Conservation (phyloP, 1,284 basidiomycete species). For the Sporisorium scitamineum region DNA sequence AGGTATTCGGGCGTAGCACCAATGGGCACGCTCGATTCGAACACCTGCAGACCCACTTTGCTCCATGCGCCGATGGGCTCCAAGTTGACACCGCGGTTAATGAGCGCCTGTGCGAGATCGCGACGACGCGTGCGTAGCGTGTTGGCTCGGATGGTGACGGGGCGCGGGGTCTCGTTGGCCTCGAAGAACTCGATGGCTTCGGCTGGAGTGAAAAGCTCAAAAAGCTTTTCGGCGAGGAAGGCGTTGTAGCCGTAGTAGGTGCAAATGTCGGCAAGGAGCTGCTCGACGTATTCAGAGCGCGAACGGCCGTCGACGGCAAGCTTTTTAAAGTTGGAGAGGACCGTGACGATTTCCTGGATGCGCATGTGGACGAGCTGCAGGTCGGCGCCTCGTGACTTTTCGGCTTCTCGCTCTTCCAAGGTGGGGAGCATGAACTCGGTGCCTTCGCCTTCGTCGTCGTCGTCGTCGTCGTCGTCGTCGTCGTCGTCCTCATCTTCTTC, state of each 20-base stretch:
- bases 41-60: constrained; percentile 96
- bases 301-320: constrained; percentile 75
- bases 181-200: constrained; percentile 97
- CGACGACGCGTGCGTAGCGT: constrained; percentile 92
- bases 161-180: constrained; percentile 94
- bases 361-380: constrained; percentile 86
- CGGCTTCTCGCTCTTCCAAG: constrained; percentile 82
- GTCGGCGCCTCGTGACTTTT: constrained; percentile 74
- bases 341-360: constrained; percentile 86
- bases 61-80: constrained; percentile 99
- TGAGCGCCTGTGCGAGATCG: constrained; percentile 92
- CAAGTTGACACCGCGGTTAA: constrained; percentile 90
- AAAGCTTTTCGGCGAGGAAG: constrained; percentile 92
- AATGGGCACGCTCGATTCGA: constrained; percentile 94
- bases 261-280: constrained; percentile 78
- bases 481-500: constrained; percentile 6
- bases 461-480: constrained; percentile 24
- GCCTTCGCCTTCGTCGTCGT: constrained; percentile 70
- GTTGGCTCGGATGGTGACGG: constrained; percentile 98
- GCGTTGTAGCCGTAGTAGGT: constrained; percentile 96
- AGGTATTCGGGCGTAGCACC: constrained; percentile 96
- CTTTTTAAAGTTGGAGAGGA: constrained; percentile 72
- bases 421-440: constrained; percentile 81
- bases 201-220: constrained; percentile 89
- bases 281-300: constrained; percentile 85